A percentile compares a stretch with the other conserved stretches of the same genome.
phyloP scores from a whole-genome alignment of 2,329 filamentous ascomycete species.

The Zasmidium citrigriseum region DNA sequence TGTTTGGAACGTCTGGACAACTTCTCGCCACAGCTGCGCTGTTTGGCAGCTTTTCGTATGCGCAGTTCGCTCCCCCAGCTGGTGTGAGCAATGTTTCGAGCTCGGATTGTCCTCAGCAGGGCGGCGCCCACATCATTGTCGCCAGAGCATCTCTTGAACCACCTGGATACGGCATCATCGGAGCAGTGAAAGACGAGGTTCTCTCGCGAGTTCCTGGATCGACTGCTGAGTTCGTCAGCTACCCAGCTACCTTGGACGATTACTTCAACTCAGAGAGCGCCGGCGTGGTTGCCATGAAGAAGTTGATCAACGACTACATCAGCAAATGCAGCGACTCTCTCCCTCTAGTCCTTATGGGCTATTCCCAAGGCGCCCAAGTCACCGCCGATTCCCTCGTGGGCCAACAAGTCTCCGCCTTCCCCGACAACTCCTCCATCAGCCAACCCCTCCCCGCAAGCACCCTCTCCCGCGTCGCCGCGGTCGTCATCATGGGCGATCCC shows the following conservation, averaged over 20 bases:
- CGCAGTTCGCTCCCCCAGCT: background rate
- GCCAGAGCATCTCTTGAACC: slow-evolving; percentile 21
- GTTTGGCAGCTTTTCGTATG: background rate
- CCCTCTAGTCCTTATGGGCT: slow-evolving; percentile 23
- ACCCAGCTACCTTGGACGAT: slow-evolving; percentile 20
- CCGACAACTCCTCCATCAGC: slow-evolving; percentile 13
- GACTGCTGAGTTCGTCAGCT: slow-evolving; percentile 20
- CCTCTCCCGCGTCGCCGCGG: slow-evolving; percentile 14
- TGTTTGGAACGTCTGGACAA: background rate
- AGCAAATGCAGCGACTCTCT: slow-evolving; percentile 14
- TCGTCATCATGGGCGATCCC: slow-evolving; percentile 22
- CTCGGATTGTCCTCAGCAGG: slow-evolving; percentile 15
- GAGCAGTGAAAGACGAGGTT: slow-evolving; percentile 18
- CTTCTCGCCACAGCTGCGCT: background rate
- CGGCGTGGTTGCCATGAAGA: slow-evolving; percentile 16
- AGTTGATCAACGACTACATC: slow-evolving; percentile 15
- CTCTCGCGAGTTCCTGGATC: slow-evolving; percentile 10
- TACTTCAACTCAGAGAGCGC: slow-evolving; percentile 22
- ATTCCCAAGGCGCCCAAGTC: slow-evolving; percentile 28
- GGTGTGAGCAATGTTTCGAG: slow-evolving; percentile 16
- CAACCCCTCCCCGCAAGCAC: slow-evolving; percentile 12
- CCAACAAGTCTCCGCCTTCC: slow-evolving; percentile 15
- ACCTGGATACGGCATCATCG: slow-evolving; percentile 20
- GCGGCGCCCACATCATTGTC: slow-evolving; percentile 23
- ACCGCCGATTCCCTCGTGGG: slow-evolving; percentile 18